Evolutionary conservation across 2,329 filamentous ascomycete genomes (phyloP).

Genomic region (Malbranchea zuffiana): DNA sequence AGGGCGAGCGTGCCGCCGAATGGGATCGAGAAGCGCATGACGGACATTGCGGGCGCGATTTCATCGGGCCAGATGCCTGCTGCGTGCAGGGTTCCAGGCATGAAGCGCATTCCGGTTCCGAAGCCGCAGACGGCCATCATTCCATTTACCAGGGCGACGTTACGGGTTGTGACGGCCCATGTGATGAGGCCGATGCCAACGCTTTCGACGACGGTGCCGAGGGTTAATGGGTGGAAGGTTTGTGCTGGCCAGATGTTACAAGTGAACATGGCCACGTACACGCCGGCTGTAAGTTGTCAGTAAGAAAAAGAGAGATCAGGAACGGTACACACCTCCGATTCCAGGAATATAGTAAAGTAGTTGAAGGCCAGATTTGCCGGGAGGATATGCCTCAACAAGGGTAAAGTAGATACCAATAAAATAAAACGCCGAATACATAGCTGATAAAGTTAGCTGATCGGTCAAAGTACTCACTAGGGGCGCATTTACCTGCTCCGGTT

Average conservation of each 20-base stretch:
- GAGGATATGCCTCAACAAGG: slow-evolving; percentile 45
- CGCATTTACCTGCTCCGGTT: slow-evolving; percentile 41
- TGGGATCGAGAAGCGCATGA: slow-evolving; percentile 49
- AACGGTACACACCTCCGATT: slow-evolving; percentile 39
- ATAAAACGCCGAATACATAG: slow-evolving; percentile 49
- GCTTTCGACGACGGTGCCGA: slow-evolving; percentile 47
- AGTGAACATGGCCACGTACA: slow-evolving; percentile 47
- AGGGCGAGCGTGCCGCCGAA: slow-evolving; percentile 56
- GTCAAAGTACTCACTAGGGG: slow-evolving; percentile 14
- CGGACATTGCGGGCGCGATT: slow-evolving; percentile 48
- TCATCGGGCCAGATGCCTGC: slow-evolving; percentile 50
- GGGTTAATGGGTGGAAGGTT: slow-evolving; percentile 49
- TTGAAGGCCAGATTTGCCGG: slow-evolving; percentile 44
- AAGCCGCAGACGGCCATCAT: slow-evolving; percentile 56
- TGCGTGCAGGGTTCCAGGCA: slow-evolving; percentile 53
- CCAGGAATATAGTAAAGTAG: slow-evolving; percentile 56
- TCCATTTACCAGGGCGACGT: slow-evolving; percentile 46
- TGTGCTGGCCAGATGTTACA: slow-evolving; percentile 53
- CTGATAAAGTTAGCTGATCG: slow-evolving; percentile 48
- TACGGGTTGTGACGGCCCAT: slow-evolving; percentile 44
- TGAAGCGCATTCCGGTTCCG: slow-evolving; percentile 54
- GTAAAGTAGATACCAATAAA: slow-evolving; percentile 60
- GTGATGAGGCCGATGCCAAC: slow-evolving; percentile 49
- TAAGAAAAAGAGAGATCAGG: neutral
- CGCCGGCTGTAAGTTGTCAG: slow-evolving; percentile 35